Conservation (phyloP, 805 yeast genomes). For the Candida insectorum region DNA sequence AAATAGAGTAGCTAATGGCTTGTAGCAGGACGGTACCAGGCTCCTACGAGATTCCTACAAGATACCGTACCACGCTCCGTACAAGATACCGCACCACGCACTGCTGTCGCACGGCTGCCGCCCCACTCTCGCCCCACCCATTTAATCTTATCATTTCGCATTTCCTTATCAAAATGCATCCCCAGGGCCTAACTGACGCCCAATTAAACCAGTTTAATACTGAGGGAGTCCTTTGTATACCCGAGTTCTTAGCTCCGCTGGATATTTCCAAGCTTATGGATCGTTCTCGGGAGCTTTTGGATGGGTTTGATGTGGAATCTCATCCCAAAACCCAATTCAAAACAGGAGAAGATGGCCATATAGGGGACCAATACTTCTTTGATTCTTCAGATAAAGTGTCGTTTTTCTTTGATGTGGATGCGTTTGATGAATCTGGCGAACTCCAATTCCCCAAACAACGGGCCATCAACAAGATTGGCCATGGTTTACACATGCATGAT, state of each 20-base stretch:
- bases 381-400: constrained; percentile 66
- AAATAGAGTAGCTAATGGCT: background rate
- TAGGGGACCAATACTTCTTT: constrained; percentile 72
- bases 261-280: constrained; percentile 39
- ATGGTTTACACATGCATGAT: constrained; percentile 63
- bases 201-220: constrained; percentile 49
- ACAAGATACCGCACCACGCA: too few species aligned
- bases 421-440: constrained; percentile 53
- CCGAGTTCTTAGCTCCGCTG: constrained; percentile 45
- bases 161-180: too few species aligned
- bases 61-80: too few species aligned
- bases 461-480: constrained; percentile 77
- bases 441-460: constrained; percentile 49
- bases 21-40: too few species aligned
- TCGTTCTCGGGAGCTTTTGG: constrained; percentile 44
- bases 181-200: too few species aligned
- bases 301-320: constrained; percentile 45
- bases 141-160: too few species aligned
- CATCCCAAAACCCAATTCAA: constrained; percentile 74
- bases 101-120: too few species aligned
- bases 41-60: too few species aligned
- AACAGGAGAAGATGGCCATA: constrained; percentile 53
- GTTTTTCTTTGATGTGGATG: constrained; percentile 70
- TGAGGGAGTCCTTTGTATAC: constrained; percentile 63
- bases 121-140: too few species aligned